Conservation (phyloP, 352 stramenopile genomes). For the Phytophthora cajani region DNA sequence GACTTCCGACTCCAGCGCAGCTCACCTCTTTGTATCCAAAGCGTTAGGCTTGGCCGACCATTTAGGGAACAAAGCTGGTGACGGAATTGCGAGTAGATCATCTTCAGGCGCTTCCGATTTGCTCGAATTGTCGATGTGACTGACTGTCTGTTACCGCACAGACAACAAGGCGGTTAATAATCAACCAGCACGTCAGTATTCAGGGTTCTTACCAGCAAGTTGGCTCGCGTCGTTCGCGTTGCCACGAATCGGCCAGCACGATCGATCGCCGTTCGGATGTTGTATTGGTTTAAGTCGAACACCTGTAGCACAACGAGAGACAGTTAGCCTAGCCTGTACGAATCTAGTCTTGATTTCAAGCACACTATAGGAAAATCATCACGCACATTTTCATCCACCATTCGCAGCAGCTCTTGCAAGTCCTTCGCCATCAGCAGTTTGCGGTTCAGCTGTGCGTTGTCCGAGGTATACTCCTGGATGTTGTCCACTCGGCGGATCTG, state of each 20-base stretch:
- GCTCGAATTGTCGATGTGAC: conserved; percentile 18
- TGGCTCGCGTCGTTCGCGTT: conserved; percentile 32
- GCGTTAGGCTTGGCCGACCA: conserved; percentile 42
- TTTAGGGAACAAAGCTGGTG: conserved; percentile 40
- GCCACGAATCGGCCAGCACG: conserved; percentile 50
- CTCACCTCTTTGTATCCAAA: conserved; percentile 56
- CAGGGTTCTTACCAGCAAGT: conserved; percentile 39
- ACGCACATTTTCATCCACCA: conserved; percentile 74
- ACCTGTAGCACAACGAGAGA: conserved; percentile 31
- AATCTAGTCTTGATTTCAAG: background rate
- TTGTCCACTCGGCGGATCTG: conserved; percentile 74
- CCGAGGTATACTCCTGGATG: conserved; percentile 54
- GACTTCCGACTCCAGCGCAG: background rate
- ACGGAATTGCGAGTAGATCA: conserved; percentile 56
- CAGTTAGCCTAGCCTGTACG: background rate
- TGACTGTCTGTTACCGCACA: conserved; percentile 16
- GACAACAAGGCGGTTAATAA: background rate
- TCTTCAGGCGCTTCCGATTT: conserved; percentile 78
- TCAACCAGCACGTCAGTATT: background rate
- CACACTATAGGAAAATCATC: background rate
- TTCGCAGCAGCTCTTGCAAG: conserved; percentile 56
- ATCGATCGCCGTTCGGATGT: conserved; percentile 68
- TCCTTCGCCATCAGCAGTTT: conserved; percentile 71
- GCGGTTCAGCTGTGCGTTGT: conserved; percentile 65
- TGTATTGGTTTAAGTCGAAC: conserved; percentile 62